Evolutionary conservation across 305 asterid species (phyloP).

Genomic region (Fraxinus sp.): DNA sequence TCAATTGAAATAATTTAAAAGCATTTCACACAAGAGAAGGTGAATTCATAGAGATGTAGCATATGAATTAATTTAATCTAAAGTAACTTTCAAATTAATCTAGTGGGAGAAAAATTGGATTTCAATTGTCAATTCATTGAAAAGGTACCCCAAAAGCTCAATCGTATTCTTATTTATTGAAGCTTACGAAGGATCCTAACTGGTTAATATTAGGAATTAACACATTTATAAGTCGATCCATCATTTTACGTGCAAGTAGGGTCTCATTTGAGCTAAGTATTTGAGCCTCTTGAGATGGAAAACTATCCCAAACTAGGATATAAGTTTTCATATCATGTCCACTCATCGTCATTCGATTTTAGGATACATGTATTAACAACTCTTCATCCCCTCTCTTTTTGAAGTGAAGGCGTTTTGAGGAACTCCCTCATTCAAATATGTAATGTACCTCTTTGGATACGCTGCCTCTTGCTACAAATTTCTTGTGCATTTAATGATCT

Average conservation of each 20-base stretch:
- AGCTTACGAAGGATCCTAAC: neutral
- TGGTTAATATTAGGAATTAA: neutral
- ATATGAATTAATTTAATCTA: neutral
- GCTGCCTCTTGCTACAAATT: neutral
- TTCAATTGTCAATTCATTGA: neutral
- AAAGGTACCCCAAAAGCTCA: neutral
- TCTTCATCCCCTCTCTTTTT: neutral
- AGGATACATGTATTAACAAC: neutral
- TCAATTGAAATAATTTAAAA: neutral
- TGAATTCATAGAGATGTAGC: neutral
- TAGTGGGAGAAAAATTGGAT: neutral
- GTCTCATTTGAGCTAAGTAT: neutral
- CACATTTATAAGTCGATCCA: neutral
- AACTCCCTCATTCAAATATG: neutral
- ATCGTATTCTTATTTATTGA: neutral
- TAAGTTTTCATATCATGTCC: neutral
- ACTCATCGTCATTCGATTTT: neutral
- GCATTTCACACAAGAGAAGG: neutral
- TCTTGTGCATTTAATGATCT: neutral
- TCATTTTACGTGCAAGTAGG: neutral
- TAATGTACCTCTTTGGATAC: neutral
- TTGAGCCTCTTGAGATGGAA: neutral
- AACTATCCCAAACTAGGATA: neutral
- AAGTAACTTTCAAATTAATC: neutral
- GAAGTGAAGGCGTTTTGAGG: neutral